Conservation (phyloP, 768 basidiomycete genomes). For the Suillus weaverae region DNA sequence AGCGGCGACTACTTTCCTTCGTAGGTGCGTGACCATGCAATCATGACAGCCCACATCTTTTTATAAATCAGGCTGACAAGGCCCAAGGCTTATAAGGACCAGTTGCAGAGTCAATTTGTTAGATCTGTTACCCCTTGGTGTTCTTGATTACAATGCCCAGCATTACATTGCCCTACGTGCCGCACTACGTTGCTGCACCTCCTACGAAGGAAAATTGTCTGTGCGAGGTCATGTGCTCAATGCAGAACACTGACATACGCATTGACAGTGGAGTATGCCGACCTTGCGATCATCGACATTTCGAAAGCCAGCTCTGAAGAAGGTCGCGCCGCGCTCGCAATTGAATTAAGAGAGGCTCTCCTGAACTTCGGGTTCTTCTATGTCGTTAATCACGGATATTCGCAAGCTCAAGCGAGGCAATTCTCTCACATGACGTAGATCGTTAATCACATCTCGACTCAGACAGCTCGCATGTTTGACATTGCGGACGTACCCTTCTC, state of each 20-base stretch:
- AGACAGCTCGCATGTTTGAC: conserved; percentile 50
- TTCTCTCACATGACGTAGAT: neutral
- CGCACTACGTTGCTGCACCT: conserved; percentile 38
- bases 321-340: conserved; percentile 38
- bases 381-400: conserved; percentile 39
- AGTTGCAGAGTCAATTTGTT: neutral
- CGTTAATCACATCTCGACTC: neutral
- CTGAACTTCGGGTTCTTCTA: conserved; percentile 43
- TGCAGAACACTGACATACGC: conserved; percentile 14
- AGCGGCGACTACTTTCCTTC: neutral
- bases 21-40: neutral
- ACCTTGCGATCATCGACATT: conserved; percentile 54
- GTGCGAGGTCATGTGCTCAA: conserved; percentile 13
- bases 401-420: conserved; percentile 33
- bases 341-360: conserved; percentile 47
- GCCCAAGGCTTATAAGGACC: neutral
- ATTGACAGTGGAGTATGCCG: conserved; percentile 45
- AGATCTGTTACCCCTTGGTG: neutral
- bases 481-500: conserved; percentile 49
- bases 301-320: conserved; percentile 39
- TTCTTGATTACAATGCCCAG: conserved; percentile 26
- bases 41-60: neutral
- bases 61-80: neutral
- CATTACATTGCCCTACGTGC: conserved; percentile 31
- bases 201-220: conserved; percentile 36